phyloP scores from a whole-genome alignment of 2,329 filamentous ascomycete genomes.

The Pseudogymnoascus sp. region DNA sequence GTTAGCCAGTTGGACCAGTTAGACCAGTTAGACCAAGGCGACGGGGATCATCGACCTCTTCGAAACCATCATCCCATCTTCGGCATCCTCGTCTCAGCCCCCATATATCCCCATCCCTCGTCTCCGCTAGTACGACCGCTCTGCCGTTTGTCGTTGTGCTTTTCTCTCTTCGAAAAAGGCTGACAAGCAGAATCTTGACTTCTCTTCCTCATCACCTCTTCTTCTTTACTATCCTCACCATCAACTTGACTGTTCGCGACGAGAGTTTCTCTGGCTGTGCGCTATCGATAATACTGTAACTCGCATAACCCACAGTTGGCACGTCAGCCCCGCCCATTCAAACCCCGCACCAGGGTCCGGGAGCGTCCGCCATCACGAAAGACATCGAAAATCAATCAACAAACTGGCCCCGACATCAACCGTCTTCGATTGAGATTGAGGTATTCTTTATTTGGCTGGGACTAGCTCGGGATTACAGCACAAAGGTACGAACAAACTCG shows the following conservation, averaged over 20 bases:
- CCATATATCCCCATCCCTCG: background rate
- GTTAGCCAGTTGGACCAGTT: background rate
- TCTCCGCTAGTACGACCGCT: background rate
- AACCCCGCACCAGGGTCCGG: conserved; percentile 5
- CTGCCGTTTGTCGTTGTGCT: conserved; percentile 1
- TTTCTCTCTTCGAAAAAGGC: background rate
- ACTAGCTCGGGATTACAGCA: background rate
- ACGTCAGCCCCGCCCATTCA: conserved; percentile 6
- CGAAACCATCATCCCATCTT: conserved; percentile 8
- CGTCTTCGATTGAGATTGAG: background rate
- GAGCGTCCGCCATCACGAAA: conserved; percentile 3
- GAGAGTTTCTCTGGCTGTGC: background rate
- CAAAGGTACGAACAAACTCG: background rate
- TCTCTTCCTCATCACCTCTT: background rate
- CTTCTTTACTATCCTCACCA: background rate
- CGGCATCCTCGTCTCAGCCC: conserved; percentile 7
- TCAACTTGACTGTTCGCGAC: background rate
- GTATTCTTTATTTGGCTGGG: background rate
- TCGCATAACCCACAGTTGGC: conserved; percentile 3
- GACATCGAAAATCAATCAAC: conserved; percentile 5
- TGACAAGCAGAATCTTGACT: background rate
- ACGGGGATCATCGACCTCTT: background rate
- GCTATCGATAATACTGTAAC: conserved; percentile 6
- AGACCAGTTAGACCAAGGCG: background rate
- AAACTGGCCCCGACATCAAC: conserved; percentile 3